Evolutionary conservation across 176 grass and related monocot species (phyloP).

Genomic region (Musa schizocarpa): DNA sequence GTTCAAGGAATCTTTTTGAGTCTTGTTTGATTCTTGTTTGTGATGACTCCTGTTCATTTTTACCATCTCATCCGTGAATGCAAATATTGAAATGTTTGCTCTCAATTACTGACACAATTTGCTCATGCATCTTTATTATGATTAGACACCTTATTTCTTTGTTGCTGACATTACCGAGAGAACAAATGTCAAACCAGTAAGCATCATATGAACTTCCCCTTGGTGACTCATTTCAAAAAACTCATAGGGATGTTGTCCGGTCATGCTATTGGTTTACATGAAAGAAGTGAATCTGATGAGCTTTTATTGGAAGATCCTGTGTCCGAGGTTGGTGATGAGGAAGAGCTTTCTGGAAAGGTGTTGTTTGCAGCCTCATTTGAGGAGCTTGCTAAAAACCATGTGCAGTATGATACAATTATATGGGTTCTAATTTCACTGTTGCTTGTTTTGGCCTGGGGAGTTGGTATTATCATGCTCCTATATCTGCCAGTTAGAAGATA

Average conservation of each 20-base stretch:
- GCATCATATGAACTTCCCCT: not conserved
- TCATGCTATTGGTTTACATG: constrained; percentile 36
- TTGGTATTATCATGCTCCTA: constrained; percentile 56
- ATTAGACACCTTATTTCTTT: not conserved
- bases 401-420: constrained; percentile 56
- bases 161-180: not conserved
- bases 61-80: not conserved
- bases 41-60: not conserved
- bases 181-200: not conserved
- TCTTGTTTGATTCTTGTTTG: not conserved
- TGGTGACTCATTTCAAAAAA: not conserved
- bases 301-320: constrained; percentile 34
- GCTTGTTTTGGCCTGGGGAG: constrained; percentile 63
- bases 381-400: constrained; percentile 33
- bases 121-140: not conserved
- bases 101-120: not conserved
- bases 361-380: constrained; percentile 56
- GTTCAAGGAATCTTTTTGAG: not conserved
- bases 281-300: constrained; percentile 36
- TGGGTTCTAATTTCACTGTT: constrained; percentile 59
- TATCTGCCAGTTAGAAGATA: constrained; percentile 66
- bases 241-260: constrained; percentile 44
- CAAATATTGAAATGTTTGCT: not conserved
- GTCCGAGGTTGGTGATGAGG: constrained; percentile 28
- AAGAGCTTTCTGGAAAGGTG: constrained; percentile 22